These are phyloP conservation scores for Helicostylum pulchrum DNA, from an alignment of 192 early-diverging fungal genomes.

Conservation along the genomic window DNA sequence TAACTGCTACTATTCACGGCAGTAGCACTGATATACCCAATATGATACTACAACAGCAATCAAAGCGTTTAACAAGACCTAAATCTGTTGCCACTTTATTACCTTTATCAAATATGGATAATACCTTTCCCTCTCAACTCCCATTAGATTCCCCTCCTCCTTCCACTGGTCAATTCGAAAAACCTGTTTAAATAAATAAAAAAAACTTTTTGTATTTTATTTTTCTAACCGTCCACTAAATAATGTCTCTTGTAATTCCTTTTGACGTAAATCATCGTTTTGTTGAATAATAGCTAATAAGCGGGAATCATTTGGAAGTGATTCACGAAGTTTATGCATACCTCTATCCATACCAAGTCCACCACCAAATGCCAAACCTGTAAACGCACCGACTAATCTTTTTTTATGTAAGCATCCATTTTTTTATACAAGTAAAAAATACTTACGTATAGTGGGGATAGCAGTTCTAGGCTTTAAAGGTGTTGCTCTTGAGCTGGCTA, in stretches of 20 bases:
- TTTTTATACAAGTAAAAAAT: background rate
- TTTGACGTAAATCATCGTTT: constrained; percentile 4
- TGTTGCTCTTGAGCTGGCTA: constrained; percentile 13
- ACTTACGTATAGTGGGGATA: constrained; percentile 18
- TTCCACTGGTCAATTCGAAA: background rate
- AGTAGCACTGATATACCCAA: constrained; percentile 11
- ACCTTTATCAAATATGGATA: background rate
- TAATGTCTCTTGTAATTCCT: background rate
- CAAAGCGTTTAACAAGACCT: background rate
- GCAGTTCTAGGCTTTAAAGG: background rate
- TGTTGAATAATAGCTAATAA: constrained; percentile 13
- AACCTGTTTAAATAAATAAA: too few species aligned
- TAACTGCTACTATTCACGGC: background rate
- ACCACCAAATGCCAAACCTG: constrained; percentile 7
- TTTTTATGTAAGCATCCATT: background rate
- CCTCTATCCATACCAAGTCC: constrained; percentile 19
- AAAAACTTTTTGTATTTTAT: too few species aligned
- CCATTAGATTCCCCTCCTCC: background rate
- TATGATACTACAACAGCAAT: background rate
- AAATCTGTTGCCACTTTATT: constrained; percentile 9
- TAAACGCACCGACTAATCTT: constrained; percentile 8
- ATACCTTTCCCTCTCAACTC: background rate
- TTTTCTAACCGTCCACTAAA: too few species aligned
- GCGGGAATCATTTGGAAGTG: constrained; percentile 12
- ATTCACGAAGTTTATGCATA: constrained; percentile 15